phyloP scores from a whole-genome alignment of 2,329 filamentous ascomycete species.

The Fusarium floridanum region DNA sequence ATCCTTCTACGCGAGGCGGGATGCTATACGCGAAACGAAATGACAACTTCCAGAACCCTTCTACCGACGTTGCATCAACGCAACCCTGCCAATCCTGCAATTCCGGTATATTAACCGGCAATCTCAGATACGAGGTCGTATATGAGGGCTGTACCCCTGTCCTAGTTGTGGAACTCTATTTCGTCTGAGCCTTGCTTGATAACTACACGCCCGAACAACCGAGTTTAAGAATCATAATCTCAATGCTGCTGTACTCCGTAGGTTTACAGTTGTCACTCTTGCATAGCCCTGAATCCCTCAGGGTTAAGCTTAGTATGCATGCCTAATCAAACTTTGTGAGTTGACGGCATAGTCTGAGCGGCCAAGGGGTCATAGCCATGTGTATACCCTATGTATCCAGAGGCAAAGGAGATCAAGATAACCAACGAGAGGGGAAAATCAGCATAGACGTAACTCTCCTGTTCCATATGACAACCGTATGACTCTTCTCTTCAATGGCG shows the following conservation, averaged over 20 bases:
- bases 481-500: background rate
- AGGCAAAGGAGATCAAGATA: background rate
- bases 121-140: slow-evolving; percentile 2
- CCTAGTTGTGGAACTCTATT: background rate
- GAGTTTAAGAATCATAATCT: background rate
- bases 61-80: background rate
- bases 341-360: background rate
- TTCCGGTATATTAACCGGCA: background rate
- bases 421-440: background rate
- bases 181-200: background rate
- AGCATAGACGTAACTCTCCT: background rate
- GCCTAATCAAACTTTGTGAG: background rate
- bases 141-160: background rate
- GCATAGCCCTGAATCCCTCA: background rate
- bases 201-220: background rate
- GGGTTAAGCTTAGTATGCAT: background rate
- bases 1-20: background rate
- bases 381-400: background rate
- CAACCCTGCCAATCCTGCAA: background rate
- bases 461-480: background rate
- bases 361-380: background rate
- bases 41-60: background rate
- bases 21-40: background rate
- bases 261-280: background rate
- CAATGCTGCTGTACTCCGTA: background rate